A percentile compares a stretch with the other conserved stretches of the same genome.
Evolutionary conservation across 192 early-diverging fungal species (phyloP).

Genomic region (Rhizophagus clarus): DNA sequence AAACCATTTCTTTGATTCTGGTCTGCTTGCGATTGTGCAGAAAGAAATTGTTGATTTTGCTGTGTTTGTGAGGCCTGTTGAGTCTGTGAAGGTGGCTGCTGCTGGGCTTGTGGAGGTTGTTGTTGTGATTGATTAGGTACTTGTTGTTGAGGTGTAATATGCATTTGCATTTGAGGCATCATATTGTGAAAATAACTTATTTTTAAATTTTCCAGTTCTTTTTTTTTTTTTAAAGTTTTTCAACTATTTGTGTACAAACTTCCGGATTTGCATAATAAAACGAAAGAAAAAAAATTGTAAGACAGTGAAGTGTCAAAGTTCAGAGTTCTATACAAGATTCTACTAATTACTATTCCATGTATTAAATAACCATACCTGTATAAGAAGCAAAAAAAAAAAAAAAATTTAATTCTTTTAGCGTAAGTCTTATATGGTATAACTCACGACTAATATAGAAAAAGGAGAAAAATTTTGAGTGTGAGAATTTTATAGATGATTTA

Average conservation of each 20-base stretch:
- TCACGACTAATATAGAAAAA: background rate
- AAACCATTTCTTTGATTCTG: conserved; percentile 2
- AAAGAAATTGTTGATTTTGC: background rate
- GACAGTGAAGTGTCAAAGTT: background rate
- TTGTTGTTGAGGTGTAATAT: conserved; percentile 13
- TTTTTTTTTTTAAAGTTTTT: background rate
- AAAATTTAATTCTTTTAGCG: background rate
- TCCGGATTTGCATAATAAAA: no score
- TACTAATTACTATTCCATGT: background rate
- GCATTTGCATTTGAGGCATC: background rate
- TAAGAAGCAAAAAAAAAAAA: background rate
- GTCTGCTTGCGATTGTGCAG: background rate
- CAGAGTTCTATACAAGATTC: background rate
- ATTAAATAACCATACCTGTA: background rate
- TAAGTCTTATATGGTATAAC: conserved; percentile 16
- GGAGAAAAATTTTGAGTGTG: background rate
- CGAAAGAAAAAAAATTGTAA: no score
- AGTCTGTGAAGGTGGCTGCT: background rate
- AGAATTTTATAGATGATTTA: background rate
- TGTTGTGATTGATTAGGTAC: conserved; percentile 4
- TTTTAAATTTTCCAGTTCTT: background rate
- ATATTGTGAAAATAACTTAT: background rate
- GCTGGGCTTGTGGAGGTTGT: conserved; percentile 1
- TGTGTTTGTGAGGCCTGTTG: conserved; percentile 4
- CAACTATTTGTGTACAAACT: background rate